phyloP scores from a whole-genome alignment of 805 yeast species.

The Wickerhamomyces sydowiorum region DNA sequence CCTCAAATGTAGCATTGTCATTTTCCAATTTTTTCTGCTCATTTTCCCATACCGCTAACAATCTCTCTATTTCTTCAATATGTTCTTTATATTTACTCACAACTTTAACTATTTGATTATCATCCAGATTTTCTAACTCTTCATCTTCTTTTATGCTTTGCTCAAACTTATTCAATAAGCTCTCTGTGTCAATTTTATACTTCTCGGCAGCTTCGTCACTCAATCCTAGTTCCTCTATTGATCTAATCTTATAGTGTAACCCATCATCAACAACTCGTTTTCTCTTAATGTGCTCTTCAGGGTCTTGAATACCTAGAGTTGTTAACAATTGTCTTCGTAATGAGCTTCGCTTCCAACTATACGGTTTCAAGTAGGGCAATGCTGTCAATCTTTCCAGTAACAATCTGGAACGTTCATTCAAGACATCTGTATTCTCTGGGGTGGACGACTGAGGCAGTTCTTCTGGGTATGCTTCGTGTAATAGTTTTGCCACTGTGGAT shows the following conservation, averaged over 20 bases:
- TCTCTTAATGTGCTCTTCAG: constrained; percentile 45
- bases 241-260: constrained; percentile 12
- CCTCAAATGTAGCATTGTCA: constrained; percentile 75
- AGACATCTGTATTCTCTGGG: constrained; percentile 10
- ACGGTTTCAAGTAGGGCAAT: constrained; percentile 45
- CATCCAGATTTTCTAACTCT: constrained; percentile 21
- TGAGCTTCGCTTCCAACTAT: constrained; percentile 66
- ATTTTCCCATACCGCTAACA: constrained; percentile 46
- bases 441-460: constrained; percentile 2
- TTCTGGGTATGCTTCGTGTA: constrained; percentile 8
- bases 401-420: constrained; percentile 30
- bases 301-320: constrained; percentile 68
- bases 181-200: constrained; percentile 17
- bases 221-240: constrained; percentile 27
- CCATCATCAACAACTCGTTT: constrained; percentile 18
- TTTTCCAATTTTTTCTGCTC: constrained; percentile 41
- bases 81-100: constrained; percentile 27
- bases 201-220: constrained; percentile 25
- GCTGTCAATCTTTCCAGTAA: constrained; percentile 43
- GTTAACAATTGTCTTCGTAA: constrained; percentile 59
- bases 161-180: constrained; percentile 12
- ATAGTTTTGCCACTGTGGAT: constrained; percentile 5
- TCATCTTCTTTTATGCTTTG: constrained; percentile 12
- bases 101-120: constrained; percentile 32
- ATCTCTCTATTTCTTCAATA: constrained; percentile 30